A percentile compares a stretch with the other conserved stretches of the same genome.
phyloP scores from a whole-genome alignment of 208 protist genomes.

The Trichomonas tenax region DNA sequence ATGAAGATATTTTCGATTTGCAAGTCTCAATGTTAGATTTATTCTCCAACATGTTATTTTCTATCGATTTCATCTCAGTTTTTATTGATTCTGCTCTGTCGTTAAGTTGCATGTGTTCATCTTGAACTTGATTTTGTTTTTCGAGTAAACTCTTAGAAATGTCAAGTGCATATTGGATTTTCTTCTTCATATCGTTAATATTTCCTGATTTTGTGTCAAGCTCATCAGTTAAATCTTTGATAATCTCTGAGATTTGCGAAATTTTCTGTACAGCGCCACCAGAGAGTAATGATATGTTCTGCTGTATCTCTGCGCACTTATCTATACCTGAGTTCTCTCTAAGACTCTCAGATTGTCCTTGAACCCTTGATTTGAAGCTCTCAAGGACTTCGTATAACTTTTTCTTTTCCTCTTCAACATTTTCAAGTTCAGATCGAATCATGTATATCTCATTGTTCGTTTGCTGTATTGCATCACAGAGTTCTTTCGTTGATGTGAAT shows the following conservation, averaged over 20 bases:
- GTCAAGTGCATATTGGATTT: neutral
- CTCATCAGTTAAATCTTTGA: neutral
- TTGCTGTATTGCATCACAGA: neutral
- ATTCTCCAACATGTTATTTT: neutral
- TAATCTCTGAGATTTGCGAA: neutral
- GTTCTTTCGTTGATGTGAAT: neutral
- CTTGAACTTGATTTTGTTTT: neutral
- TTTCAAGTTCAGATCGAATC: neutral
- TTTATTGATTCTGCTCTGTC: neutral
- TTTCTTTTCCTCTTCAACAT: neutral
- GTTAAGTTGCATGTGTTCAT: neutral
- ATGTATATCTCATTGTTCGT: neutral
- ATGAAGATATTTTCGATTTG: neutral
- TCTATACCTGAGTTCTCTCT: neutral
- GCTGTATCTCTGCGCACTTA: neutral
- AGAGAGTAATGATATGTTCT: neutral
- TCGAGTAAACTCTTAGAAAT: neutral
- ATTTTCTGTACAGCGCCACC: neutral
- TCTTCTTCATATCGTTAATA: neutral
- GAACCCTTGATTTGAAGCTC: neutral
- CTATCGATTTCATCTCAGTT: neutral
- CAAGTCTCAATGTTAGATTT: neutral
- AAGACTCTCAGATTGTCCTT: neutral
- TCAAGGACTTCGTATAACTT: neutral
- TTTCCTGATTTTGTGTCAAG: neutral